Evolutionary conservation across 139 green algal species (phyloP).

Genomic region (Picochlorum sp.): DNA sequence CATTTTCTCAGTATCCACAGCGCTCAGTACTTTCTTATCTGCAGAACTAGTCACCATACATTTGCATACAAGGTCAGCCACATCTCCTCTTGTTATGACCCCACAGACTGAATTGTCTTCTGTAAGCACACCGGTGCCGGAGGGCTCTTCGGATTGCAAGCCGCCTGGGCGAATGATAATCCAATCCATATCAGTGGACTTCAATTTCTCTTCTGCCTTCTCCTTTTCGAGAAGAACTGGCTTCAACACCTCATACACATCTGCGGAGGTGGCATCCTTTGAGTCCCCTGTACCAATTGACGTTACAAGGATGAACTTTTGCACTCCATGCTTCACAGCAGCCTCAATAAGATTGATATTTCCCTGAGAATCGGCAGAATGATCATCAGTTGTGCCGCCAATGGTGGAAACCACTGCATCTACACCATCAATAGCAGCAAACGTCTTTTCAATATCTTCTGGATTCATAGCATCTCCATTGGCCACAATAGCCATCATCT

Average conservation of each 20-base stretch:
- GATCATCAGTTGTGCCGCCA: constrained; percentile 67
- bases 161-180: constrained; percentile 90
- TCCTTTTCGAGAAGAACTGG: constrained; percentile 90
- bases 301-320: constrained; percentile 96
- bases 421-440: constrained; percentile 68
- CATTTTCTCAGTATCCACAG: constrained; percentile 47
- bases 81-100: constrained; percentile 75
- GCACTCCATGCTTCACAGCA: constrained; percentile 73
- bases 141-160: constrained; percentile 74
- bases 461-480: constrained; percentile 76
- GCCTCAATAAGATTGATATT: constrained; percentile 97
- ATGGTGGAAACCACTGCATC: constrained; percentile 88
- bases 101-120: constrained; percentile 69
- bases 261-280: constrained; percentile 47
- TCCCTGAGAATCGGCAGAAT: constrained; percentile 62
- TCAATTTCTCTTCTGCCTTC: constrained; percentile 78
- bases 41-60: constrained; percentile 62
- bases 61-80: constrained; percentile 69
- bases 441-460: constrained; percentile 59
- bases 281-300: constrained; percentile 80
- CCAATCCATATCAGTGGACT: constrained; percentile 51
- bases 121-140: constrained; percentile 74
- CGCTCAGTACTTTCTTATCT: constrained; percentile 60
- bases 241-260: constrained; percentile 87
- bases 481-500: constrained; percentile 82